Evolutionary conservation across 164 flowering plant species (phyloP).

Genomic region (Vitis vinifera): ASM3070453v1 NC_081812.1:13683501-13684000

Average conservation of each 20-base stretch:
- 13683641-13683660: constrained; percentile 42
- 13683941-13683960: no score
- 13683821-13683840: no score
- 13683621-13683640: constrained; percentile 41
- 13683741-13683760: not conserved
- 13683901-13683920: no score
- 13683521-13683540: constrained; percentile 19
- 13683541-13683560: constrained; percentile 59
- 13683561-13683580: constrained; percentile 34
- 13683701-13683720: constrained; percentile 48
- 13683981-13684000: no score
- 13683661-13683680: constrained; percentile 57
- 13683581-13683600: constrained; percentile 38
- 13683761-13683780: no score
- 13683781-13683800: no score
- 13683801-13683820: no score
- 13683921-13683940: no score
- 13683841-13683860: no score
- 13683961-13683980: no score
- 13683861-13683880: no score
- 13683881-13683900: no score
- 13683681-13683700: constrained; percentile 42
- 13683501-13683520: constrained; percentile 11
- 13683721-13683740: constrained; percentile 25
- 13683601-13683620: constrained; percentile 34